Evolutionary conservation across 805 yeast genomes (phyloP).

Genomic region (Metschnikowia lochheadii): DNA sequence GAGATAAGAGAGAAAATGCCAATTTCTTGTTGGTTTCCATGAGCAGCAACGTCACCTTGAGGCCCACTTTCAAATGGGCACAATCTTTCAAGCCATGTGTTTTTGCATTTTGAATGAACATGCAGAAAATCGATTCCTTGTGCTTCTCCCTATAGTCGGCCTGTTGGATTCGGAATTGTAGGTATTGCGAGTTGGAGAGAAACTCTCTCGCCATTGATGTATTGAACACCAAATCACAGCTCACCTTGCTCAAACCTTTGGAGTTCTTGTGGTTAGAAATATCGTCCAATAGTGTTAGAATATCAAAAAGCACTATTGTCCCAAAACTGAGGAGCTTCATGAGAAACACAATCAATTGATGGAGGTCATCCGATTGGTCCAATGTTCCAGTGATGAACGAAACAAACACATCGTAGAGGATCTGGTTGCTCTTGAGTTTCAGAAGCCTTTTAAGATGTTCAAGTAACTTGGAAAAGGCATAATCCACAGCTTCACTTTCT

Average conservation of each 20-base stretch:
- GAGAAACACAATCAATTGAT: slow-evolving; percentile 9
- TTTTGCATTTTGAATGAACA: slow-evolving; percentile 14
- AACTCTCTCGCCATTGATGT: not conserved
- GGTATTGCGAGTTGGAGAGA: slow-evolving; percentile 12
- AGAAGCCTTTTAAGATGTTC: slow-evolving; percentile 2
- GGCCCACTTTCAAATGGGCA: not conserved
- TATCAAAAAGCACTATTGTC: slow-evolving; percentile 14
- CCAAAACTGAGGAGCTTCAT: slow-evolving; percentile 18
- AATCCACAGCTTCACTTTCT: slow-evolving; percentile 13
- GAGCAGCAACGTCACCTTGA: slow-evolving; percentile 1
- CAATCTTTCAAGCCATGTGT: not conserved
- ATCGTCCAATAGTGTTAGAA: slow-evolving; percentile 13
- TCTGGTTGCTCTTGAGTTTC: slow-evolving; percentile 4
- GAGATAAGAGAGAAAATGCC: slow-evolving; percentile 5
- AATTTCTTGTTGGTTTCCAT: slow-evolving; percentile 3
- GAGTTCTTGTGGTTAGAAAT: not conserved
- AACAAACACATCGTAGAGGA: slow-evolving; percentile 3
- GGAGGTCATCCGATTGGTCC: not conserved
- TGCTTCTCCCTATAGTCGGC: slow-evolving; percentile 12
- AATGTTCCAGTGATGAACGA: slow-evolving; percentile 4
- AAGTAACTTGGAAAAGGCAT: slow-evolving; percentile 16
- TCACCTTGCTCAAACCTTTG: not conserved
- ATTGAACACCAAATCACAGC: slow-evolving; percentile 6
- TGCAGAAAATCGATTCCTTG: slow-evolving; percentile 11
- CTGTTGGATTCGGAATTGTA: slow-evolving; percentile 15